Evolutionary conservation across 2,329 filamentous ascomycete genomes (phyloP).

Genomic region (Stachybotrys echinatus): DNA sequence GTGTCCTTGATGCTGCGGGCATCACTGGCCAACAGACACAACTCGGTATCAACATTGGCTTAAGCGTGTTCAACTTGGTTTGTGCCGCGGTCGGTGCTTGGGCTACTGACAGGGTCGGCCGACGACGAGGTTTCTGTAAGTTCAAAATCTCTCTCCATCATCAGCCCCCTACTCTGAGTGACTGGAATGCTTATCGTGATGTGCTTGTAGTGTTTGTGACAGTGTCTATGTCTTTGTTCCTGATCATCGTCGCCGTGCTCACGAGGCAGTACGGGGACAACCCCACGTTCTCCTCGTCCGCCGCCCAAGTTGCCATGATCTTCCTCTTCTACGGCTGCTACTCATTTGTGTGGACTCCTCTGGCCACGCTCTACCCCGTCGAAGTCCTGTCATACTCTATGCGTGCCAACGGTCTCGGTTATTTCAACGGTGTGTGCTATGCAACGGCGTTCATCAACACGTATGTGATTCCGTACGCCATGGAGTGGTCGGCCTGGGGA

Average conservation of each 20-base stretch:
- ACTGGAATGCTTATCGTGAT: background rate
- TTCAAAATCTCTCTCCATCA: background rate
- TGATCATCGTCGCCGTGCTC: constrained; percentile 1
- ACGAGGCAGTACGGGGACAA: constrained; percentile 1
- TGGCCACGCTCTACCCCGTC: constrained; percentile 3
- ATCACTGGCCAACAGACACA: constrained; percentile 20
- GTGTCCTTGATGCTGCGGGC: constrained; percentile 32
- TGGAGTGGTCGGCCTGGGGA: constrained; percentile 4
- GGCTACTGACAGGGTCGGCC: constrained; percentile 1
- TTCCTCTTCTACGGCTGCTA: constrained; percentile 5
- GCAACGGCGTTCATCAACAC: constrained; percentile 5
- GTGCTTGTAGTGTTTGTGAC: background rate
- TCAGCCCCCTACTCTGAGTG: background rate
- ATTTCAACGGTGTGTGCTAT: constrained; percentile 3
- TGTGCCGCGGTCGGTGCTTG: constrained; percentile 1
- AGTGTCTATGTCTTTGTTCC: background rate
- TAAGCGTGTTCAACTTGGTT: constrained; percentile 3
- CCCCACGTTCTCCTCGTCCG: constrained; percentile 3
- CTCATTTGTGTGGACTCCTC: constrained; percentile 3
- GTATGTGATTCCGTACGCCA: constrained; percentile 5
- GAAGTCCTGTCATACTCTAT: constrained; percentile 3
- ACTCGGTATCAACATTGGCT: constrained; percentile 3
- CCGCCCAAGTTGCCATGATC: constrained; percentile 4
- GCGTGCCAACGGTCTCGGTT: constrained; percentile 3
- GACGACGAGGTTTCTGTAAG: constrained; percentile 3